phyloP scores from a whole-genome alignment of 1,139 yeast species.

The Candida buenavistaensis region DNA sequence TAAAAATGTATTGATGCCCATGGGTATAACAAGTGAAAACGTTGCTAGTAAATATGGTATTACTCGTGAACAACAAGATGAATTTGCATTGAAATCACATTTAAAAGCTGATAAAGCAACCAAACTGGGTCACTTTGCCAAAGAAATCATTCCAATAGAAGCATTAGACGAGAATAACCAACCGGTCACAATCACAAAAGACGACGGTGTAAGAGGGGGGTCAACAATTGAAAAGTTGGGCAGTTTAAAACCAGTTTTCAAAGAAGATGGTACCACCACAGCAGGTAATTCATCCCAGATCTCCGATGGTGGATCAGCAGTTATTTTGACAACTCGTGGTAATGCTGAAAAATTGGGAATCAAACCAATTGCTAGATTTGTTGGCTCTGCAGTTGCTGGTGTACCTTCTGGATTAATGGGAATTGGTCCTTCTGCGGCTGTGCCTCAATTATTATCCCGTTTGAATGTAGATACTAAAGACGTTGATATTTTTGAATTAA shows the following conservation, averaged over 20 bases:
- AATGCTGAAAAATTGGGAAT: constrained; percentile 35
- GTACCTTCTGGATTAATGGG: constrained; percentile 41
- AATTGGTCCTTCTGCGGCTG: constrained; percentile 40
- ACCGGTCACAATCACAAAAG: constrained; percentile 18
- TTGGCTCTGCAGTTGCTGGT: constrained; percentile 38
- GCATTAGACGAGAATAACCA: constrained; percentile 26
- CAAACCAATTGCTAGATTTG: constrained; percentile 39
- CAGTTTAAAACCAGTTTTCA: constrained; percentile 33
- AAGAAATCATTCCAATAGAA: constrained; percentile 36
- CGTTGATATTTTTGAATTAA: constrained; percentile 38
- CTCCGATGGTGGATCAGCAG: constrained; percentile 46
- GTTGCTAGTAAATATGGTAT: constrained; percentile 48
- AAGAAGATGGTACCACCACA: constrained; percentile 36
- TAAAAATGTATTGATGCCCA: constrained; percentile 41
- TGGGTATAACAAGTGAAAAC: constrained; percentile 62
- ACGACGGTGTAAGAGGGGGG: constrained; percentile 33
- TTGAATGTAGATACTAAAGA: constrained; percentile 25
- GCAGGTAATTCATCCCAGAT: constrained; percentile 46
- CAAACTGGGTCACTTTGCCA: constrained; percentile 33
- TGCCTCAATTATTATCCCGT: constrained; percentile 31
- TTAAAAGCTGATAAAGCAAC: constrained; percentile 35
- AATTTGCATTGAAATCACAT: constrained; percentile 37
- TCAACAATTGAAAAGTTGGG: constrained; percentile 31
- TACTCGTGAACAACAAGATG: constrained; percentile 61
- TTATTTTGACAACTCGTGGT: constrained; percentile 34